These are phyloP conservation scores for Podospora appendiculata DNA, from an alignment of 495 filamentous ascomycete genomes.

Conservation along the genomic window DNA sequence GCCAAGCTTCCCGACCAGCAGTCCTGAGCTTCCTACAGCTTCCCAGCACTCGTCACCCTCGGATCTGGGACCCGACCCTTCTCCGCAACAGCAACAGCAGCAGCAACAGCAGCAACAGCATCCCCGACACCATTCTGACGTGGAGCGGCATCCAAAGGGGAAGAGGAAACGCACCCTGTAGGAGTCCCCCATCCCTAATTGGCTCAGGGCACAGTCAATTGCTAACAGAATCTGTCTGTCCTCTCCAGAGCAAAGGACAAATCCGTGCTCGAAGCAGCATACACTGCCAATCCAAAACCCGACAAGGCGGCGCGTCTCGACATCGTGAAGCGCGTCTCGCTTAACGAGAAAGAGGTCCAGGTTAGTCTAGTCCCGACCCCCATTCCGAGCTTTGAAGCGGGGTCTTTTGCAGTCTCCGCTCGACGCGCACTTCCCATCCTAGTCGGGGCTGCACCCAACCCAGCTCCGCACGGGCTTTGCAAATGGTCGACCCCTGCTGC, in stretches of 20 bases:
- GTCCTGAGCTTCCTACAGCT: conserved; percentile 1
- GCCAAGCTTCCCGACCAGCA: conserved; percentile 12
- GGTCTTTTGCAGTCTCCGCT: neutral
- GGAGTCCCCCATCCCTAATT: conserved; percentile 11
- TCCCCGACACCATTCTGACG: conserved; percentile 3
- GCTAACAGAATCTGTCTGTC: neutral
- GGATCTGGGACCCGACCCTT: neutral
- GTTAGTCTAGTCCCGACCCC: conserved; percentile 43
- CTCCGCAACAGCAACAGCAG: too few relatives aligned
- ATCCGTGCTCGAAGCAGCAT: conserved; percentile 81
- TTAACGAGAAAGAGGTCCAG: conserved; percentile 98
- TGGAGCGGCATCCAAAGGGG: conserved; percentile 35
- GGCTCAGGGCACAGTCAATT: conserved; percentile 3
- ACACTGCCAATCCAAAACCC: conserved; percentile 77
- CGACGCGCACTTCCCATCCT: neutral
- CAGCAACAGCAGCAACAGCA: too few relatives aligned
- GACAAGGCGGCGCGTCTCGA: conserved; percentile 81
- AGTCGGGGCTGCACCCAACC: too few relatives aligned
- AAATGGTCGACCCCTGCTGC: neutral
- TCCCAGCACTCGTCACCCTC: neutral
- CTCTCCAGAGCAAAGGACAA: conserved; percentile 73
- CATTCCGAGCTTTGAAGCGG: neutral
- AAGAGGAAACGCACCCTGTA: conserved; percentile 51
- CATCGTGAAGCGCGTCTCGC: conserved; percentile 74
- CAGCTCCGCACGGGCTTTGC: too few relatives aligned